Evolutionary conservation across 345 rosid genomes (phyloP), one percentile per base, ranked within the genome.

Genomic region (Leavenworthia alabamica): DNA sequence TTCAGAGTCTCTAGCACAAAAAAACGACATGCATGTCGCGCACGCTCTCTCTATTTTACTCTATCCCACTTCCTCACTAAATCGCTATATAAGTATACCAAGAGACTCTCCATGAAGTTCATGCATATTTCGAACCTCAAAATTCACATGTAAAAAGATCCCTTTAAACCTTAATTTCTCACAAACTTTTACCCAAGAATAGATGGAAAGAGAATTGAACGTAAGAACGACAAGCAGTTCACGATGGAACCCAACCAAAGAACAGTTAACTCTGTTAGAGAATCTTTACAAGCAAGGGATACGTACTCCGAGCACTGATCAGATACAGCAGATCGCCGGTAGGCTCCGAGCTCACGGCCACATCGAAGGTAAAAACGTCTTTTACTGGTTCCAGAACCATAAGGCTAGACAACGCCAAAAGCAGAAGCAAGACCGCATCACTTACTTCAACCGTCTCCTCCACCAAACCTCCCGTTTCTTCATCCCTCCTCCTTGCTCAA

Each of bases 301-400:
- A 9, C 79, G 97, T 62, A 89, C 99, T 1, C 99, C 99, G 8
- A 83, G 68, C 6, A 89, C 97, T 7, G 95, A 89, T 15, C 96
- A 89, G 78, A 93, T 93, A 56, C 91, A 93, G 76, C 90, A 84
- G 51, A 93, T 93, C 62, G 80, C 97, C 2, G 63, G 58, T 14
- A 80, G 83, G 60, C 96, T 93, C 19, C 83, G 79, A 19, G 88
- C 68, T 3, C 78, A 64, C 59, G 97, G 99, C n/a, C 83, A 80
- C 50, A 93, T 93, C 40, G 97, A 93, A 73, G 99, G 97, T n/a
- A 89, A 93, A 70, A 93, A 93, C 71, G 99, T 93, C 22, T 93
- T 93, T 40, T 93, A 93, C 50, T 89, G 99, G 99, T 93, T 93
- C 47, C 99, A 93, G 61, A 93, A 93, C 79, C 97, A 93, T 27